Evolutionary conservation across 2,329 filamentous ascomycete genomes (phyloP), one percentile per base, ranked within the genome.

Genomic region (Alternaria metachromatica): DNA sequence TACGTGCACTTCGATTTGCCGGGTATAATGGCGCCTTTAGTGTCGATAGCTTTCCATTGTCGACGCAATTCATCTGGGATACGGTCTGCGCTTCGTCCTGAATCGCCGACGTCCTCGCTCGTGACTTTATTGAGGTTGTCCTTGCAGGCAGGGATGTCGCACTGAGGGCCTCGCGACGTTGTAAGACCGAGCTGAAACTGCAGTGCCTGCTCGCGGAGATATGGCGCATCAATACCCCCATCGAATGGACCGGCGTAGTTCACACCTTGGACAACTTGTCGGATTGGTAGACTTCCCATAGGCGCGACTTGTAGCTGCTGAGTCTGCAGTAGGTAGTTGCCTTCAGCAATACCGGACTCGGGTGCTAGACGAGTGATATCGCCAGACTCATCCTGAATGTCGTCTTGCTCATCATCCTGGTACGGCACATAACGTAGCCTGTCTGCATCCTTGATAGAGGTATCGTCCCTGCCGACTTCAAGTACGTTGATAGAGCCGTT

Each of bases 401-500:
- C 49, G 8, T 64, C 49, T 6, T 60, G 56, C 3, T 68, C 55
- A 1, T 46, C 43, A 12, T 62, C 58, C 20, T 68, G 20, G 28
- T 77, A 78, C 0, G 73, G 67, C 20, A 76, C 57, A 20, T 78
- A 77, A 5, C 63, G 61, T 41, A 82, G 70, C 10, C 58, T 72
- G 4, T 76, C 67, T 23, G 70, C 70, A 8, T 80, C 72, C 49
- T 70, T 76, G 21, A 76, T 50, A 11, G 71, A 49, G 25, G 65
- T 69, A 23, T 78, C 79, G 5, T 80, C 72, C 21, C 75, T 68
- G 13, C 81, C 81, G 21, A 83, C 76, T 56, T 81, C 80, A 2
- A 89, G 79, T 1, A 89, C 69, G 63, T 87, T 85, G 23, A 89
- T 73, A 0, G 84, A 83, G 1, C 87, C 87, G 23, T 84, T 82